phyloP scores from a whole-genome alignment of 768 basidiomycete species.

The Ramaria sp. region DNA sequence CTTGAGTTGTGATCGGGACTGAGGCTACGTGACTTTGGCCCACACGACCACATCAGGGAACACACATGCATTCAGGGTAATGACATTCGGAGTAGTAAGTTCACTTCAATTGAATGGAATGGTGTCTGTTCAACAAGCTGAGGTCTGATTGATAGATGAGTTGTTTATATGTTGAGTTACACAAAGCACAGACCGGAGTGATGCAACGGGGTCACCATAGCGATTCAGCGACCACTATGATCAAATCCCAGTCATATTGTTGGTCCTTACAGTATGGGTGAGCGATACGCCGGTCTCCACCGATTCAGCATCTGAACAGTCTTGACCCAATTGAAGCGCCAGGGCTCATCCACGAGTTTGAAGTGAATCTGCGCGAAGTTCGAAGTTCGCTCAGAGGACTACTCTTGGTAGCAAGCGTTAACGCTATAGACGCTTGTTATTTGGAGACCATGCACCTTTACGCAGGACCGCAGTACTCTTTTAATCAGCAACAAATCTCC shows the following conservation, averaged over 20 bases:
- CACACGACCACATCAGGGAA: background rate
- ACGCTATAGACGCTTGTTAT: background rate
- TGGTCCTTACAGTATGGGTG: too few species aligned
- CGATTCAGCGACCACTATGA: too few species aligned
- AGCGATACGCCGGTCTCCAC: background rate
- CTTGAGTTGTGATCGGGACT: background rate
- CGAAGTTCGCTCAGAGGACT: background rate
- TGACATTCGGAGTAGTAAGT: too few species aligned
- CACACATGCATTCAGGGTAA: background rate
- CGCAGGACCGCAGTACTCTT: background rate
- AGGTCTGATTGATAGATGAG: too few species aligned
- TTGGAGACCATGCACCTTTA: background rate
- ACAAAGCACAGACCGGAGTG: too few species aligned
- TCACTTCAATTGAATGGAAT: background rate
- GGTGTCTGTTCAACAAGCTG: too few species aligned
- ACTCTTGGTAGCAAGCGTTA: background rate
- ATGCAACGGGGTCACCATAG: too few species aligned
- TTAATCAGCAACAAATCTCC: background rate
- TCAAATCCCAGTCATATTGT: too few species aligned
- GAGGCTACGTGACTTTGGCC: background rate
- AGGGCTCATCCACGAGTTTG: background rate
- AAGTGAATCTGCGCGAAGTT: background rate
- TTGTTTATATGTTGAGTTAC: too few species aligned
- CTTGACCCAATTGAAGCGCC: background rate
- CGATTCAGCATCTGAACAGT: background rate